These are phyloP conservation scores for Zygoascus flipseniorum DNA, from an alignment of 805 yeast species.

Conservation along the genomic window DNA sequence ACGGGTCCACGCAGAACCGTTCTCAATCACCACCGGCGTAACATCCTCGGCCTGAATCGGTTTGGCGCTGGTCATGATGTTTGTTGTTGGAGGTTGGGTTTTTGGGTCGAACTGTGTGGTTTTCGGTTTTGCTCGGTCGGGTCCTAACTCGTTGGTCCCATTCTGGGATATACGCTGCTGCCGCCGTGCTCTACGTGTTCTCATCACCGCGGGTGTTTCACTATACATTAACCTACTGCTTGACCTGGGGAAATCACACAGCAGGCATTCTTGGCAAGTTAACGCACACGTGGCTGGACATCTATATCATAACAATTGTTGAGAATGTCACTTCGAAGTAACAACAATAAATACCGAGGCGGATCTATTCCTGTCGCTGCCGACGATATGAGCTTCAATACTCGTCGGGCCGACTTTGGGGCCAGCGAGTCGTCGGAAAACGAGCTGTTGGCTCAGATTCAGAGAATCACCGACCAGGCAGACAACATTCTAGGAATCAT, in stretches of 20 bases:
- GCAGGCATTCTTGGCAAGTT: too few species aligned
- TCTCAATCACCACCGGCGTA: conserved; percentile 81
- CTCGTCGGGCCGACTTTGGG: background rate
- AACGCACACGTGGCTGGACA: too few species aligned
- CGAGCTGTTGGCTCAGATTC: conserved; percentile 10
- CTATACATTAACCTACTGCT: background rate
- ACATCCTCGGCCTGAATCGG: conserved; percentile 53
- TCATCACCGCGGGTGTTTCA: background rate
- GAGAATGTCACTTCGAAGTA: conserved; percentile 3
- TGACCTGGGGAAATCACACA: background rate
- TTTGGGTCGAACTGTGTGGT: background rate
- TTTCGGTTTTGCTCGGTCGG: background rate
- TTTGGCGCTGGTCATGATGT: conserved; percentile 12
- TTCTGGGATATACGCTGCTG: background rate
- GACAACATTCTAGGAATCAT: conserved; percentile 26
- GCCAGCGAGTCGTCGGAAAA: conserved; percentile 1
- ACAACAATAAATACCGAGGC: conserved; percentile 1
- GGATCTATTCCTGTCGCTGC: background rate
- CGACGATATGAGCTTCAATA: background rate
- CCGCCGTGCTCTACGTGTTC: background rate
- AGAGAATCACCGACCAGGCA: conserved; percentile 19
- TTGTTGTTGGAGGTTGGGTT: background rate
- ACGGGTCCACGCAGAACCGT: conserved; percentile 76
- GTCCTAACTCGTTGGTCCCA: background rate
- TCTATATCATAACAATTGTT: background rate